Percentiles rank a stretch among this genome's conserved stretches.
phyloP scores from a whole-genome alignment of 148 eudicot genomes.

The Nepenthes mirabilis region DNA sequence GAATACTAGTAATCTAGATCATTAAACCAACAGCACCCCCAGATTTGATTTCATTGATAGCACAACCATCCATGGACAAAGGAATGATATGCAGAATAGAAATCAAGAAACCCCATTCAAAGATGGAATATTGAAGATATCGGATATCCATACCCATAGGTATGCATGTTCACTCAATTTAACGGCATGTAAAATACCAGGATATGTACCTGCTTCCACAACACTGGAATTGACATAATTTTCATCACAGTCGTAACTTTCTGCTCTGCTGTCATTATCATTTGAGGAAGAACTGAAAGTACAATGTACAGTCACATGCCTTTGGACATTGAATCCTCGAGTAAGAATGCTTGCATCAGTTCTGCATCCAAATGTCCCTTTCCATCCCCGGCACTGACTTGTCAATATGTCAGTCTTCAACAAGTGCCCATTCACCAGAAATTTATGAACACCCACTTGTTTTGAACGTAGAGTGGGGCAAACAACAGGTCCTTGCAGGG shows the following conservation, averaged over 20 bases:
- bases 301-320: conserved; percentile 32
- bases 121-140: too few relatives aligned
- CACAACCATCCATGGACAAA: too few relatives aligned
- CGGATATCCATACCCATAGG: too few relatives aligned
- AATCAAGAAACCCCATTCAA: too few relatives aligned
- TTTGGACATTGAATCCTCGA: conserved; percentile 14
- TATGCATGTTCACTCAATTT: too few relatives aligned
- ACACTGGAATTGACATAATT: conserved; percentile 85
- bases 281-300: conserved; percentile 78
- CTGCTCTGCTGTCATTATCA: conserved; percentile 86
- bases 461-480: conserved; percentile 56
- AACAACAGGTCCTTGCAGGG: conserved; percentile 68
- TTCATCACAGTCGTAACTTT: conserved; percentile 59
- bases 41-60: too few relatives aligned
- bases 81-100: too few relatives aligned
- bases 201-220: conserved; percentile 64
- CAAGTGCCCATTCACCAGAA: conserved; percentile 30
- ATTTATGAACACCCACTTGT: conserved; percentile 31
- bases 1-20: too few relatives aligned
- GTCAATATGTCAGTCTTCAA: conserved; percentile 23
- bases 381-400: conserved; percentile 53
- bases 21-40: too few relatives aligned
- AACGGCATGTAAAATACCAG: too few relatives aligned
- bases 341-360: conserved; percentile 16
- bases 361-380: conserved; percentile 19